Evolutionary conservation across 306 rosid genomes (phyloP).

Genomic region (Citrullus mucosospermus): DNA sequence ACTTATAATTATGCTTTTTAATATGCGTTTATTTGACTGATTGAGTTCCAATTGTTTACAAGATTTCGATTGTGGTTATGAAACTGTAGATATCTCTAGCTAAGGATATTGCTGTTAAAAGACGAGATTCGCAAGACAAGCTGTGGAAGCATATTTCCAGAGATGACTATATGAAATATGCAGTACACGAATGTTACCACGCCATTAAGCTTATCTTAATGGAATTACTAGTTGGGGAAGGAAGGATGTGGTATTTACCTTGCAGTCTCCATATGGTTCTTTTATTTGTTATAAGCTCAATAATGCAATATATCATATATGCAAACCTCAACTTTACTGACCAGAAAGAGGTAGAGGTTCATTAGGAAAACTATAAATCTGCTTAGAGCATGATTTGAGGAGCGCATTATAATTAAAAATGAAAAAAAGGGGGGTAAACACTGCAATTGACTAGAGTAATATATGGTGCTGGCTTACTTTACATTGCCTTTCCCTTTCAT

Average conservation of each 20-base stretch:
- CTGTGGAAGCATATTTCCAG: constrained; percentile 79
- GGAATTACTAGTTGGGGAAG: constrained; percentile 61
- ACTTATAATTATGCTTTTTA: neutral
- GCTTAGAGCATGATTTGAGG: neutral
- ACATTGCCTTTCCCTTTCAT: neutral
- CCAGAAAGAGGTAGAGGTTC: neutral
- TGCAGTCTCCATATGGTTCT: neutral
- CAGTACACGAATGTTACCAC: constrained; percentile 83
- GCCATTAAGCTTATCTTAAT: constrained; percentile 47
- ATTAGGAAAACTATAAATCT: neutral
- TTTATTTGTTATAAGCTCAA: neutral
- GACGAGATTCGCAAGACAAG: constrained; percentile 59
- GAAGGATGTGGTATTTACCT: constrained; percentile 62
- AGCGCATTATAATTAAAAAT: neutral
- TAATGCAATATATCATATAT: neutral
- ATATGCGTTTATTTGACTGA: neutral
- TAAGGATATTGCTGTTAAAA: constrained; percentile 73
- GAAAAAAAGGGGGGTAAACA: neutral
- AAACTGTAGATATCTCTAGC: constrained; percentile 63
- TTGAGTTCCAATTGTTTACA: neutral
- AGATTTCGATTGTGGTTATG: neutral
- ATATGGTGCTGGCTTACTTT: neutral
- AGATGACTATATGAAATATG: constrained; percentile 89
- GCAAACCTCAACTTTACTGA: neutral
- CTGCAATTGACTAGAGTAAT: neutral